Conservation (phyloP, 495 filamentous ascomycete species). For the Aspergillus coremiiformis region DNA sequence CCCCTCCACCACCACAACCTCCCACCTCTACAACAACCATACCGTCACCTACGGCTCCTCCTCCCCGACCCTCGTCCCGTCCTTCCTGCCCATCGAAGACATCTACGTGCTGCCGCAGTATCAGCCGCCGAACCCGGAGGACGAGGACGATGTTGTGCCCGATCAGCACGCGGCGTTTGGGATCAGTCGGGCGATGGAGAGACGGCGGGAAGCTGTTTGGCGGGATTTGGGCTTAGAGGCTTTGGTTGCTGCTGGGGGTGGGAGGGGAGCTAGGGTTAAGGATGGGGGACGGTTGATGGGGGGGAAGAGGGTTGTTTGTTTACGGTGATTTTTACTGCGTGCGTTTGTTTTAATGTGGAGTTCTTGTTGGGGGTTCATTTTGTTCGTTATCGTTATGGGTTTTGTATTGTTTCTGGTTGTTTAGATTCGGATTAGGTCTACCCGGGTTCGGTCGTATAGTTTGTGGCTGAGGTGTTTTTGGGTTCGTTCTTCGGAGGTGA, state of each 20-base stretch:
- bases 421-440: slow-evolving; percentile 76
- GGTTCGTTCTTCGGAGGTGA: slow-evolving; percentile 52
- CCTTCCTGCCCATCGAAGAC: slow-evolving; percentile 51
- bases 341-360: slow-evolving; percentile 6
- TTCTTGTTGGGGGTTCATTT: too few relatives aligned
- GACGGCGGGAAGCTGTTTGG: slow-evolving; percentile 65
- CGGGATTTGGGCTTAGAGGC: slow-evolving; percentile 74
- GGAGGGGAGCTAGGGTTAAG: slow-evolving; percentile 29
- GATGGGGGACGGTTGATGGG: slow-evolving; percentile 32
- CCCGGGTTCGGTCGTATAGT: slow-evolving; percentile 73
- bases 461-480: slow-evolving; percentile 59
- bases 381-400: neutral
- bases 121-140: slow-evolving; percentile 91
- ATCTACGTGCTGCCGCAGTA: slow-evolving; percentile 86
- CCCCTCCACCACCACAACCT: slow-evolving; percentile 13
- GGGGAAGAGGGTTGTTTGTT: slow-evolving; percentile 28
- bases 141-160: slow-evolving; percentile 95
- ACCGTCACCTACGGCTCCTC: slow-evolving; percentile 31
- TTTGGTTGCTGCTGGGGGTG: slow-evolving; percentile 46
- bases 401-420: too few relatives aligned
- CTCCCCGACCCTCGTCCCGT: slow-evolving; percentile 30
- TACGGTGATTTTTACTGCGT: slow-evolving; percentile 23
- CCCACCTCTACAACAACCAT: slow-evolving; percentile 11
- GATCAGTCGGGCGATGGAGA: slow-evolving; percentile 70
- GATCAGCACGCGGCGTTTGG: slow-evolving; percentile 97